phyloP scores from a whole-genome alignment of 2,329 filamentous ascomycete species.

The Pseudocercospora cruenta region DNA sequence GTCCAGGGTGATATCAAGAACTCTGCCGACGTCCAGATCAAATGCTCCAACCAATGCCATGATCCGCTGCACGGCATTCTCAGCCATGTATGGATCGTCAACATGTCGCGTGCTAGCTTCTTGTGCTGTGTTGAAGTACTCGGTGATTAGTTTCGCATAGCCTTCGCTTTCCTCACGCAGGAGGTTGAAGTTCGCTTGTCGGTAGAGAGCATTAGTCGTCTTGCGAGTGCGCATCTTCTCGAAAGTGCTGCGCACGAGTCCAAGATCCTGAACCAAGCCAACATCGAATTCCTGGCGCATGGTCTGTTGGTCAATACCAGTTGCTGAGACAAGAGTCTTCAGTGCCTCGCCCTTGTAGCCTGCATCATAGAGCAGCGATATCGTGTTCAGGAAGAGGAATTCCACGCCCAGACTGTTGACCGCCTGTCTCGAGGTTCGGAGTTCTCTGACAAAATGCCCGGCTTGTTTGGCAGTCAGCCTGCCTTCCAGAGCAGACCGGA shows the following conservation, averaged over 20 bases:
- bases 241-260: conserved; percentile 84
- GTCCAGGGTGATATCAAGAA: conserved; percentile 90
- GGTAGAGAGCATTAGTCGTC: conserved; percentile 89
- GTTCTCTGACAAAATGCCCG: conserved; percentile 72
- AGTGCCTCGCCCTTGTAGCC: conserved; percentile 64
- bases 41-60: conserved; percentile 96
- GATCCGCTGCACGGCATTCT: conserved; percentile 85
- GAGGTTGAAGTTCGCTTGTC: conserved; percentile 95
- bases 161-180: conserved; percentile 94
- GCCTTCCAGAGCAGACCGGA: conserved; percentile 72
- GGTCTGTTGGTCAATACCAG: conserved; percentile 66
- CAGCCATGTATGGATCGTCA: conserved; percentile 76
- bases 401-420: conserved; percentile 49
- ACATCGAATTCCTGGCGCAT: conserved; percentile 86
- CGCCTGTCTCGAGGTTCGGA: conserved; percentile 62
- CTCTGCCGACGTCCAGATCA: conserved; percentile 91
- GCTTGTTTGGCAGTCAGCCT: conserved; percentile 70
- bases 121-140: conserved; percentile 87
- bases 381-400: conserved; percentile 77
- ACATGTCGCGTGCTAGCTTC: conserved; percentile 62
- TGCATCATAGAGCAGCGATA: conserved; percentile 77
- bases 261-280: conserved; percentile 72
- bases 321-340: conserved; percentile 70
- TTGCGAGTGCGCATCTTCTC: conserved; percentile 81
- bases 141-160: conserved; percentile 93